phyloP scores from a whole-genome alignment of 2,329 filamentous ascomycete genomes.

The Fusarium circinatum region DNA sequence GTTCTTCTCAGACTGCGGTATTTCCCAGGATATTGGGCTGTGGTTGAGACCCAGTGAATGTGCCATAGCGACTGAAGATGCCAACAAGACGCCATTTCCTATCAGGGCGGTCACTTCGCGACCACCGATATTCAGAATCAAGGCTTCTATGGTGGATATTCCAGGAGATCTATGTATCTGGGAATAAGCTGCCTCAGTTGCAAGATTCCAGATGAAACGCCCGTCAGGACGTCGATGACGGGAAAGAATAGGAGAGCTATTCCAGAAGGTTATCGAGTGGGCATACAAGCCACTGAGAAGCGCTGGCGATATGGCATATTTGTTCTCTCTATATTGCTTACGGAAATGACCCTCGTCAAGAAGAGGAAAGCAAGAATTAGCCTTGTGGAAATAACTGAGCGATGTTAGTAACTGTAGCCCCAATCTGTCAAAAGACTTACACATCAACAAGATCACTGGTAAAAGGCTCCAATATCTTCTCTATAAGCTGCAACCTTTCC shows the following conservation, averaged over 20 bases:
- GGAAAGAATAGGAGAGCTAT: conserved; percentile 55
- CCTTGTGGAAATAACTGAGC: conserved; percentile 46
- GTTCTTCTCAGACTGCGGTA: conserved; percentile 61
- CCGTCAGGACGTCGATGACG: conserved; percentile 64
- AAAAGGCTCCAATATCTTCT: conserved; percentile 68
- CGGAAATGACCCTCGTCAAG: conserved; percentile 66
- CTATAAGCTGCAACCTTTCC: conserved; percentile 64
- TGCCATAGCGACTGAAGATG: conserved; percentile 61
- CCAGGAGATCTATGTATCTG: conserved; percentile 69
- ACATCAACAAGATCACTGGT: conserved; percentile 60
- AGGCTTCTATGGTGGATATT: conserved; percentile 66
- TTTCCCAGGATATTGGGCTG: conserved; percentile 62
- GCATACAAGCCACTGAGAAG: conserved; percentile 68
- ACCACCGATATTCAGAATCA: conserved; percentile 68
- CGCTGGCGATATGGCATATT: conserved; percentile 63
- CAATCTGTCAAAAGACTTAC: conserved; percentile 44
- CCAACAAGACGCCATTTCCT: conserved; percentile 63
- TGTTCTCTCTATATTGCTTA: conserved; percentile 56
- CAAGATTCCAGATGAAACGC: conserved; percentile 71
- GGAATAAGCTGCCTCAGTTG: conserved; percentile 67
- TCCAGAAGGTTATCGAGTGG: conserved; percentile 68
- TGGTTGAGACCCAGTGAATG: conserved; percentile 66
- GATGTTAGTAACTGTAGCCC: conserved; percentile 4
- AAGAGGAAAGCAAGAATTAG: conserved; percentile 70
- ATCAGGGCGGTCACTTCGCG: conserved; percentile 69